These are phyloP conservation scores for Gomphus bonarii DNA, from an alignment of 1,284 basidiomycete species.

Conservation along the genomic window DNA sequence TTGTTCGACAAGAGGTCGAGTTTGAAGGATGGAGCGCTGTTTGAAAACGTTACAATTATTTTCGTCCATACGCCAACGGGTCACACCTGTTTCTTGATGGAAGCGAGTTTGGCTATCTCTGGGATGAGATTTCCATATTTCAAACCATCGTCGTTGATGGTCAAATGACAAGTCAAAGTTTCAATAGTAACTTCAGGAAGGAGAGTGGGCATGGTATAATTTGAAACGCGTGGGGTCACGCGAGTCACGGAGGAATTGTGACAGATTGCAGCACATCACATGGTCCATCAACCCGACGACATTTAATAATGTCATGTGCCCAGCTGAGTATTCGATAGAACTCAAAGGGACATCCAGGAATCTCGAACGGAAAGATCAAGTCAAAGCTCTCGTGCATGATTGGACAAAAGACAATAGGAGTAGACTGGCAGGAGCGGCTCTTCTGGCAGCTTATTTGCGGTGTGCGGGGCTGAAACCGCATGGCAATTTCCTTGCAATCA, in stretches of 20 bases:
- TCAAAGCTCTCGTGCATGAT: too few species aligned
- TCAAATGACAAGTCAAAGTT: constrained; percentile 2
- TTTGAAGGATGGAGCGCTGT: neutral
- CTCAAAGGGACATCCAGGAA: too few species aligned
- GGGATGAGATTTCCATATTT: neutral
- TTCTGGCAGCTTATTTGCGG: too few species aligned
- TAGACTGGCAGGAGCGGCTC: too few species aligned
- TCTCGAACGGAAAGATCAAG: too few species aligned
- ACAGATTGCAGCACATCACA: too few species aligned
- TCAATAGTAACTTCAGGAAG: neutral
- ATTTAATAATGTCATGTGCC: too few species aligned
- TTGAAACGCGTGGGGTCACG: neutral
- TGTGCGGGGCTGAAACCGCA: too few species aligned
- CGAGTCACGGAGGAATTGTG: neutral
- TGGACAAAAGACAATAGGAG: too few species aligned
- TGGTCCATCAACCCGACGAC: too few species aligned
- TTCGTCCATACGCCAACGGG: neutral
- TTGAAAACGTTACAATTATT: neutral
- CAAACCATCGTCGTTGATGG: neutral
- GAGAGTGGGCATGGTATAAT: neutral
- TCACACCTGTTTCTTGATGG: neutral
- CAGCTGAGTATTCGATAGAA: too few species aligned
- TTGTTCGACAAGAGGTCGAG: neutral
- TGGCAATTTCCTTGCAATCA: too few species aligned
- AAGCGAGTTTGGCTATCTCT: neutral